phyloP scores from a whole-genome alignment of 495 filamentous ascomycete species.

The Cryomyces minteri region DNA sequence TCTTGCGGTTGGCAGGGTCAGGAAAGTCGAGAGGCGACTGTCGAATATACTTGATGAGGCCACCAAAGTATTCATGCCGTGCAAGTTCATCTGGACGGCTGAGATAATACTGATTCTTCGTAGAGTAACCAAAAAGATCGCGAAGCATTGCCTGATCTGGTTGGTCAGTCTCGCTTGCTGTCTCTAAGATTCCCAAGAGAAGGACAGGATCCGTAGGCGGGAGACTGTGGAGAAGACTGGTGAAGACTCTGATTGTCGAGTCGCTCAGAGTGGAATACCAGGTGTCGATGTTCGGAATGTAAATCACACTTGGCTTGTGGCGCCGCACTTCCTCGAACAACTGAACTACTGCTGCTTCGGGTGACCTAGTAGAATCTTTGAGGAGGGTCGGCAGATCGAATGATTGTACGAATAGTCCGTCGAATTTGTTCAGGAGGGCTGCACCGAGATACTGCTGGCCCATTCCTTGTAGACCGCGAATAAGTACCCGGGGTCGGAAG shows the following conservation, averaged over 20 bases:
- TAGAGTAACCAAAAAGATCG: constrained; percentile 72
- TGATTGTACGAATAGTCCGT: constrained; percentile 85
- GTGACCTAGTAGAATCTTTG: constrained; percentile 47
- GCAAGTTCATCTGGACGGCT: constrained; percentile 41
- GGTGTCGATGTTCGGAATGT: constrained; percentile 70
- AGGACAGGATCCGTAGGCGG: constrained; percentile 77
- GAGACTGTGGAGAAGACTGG: constrained; percentile 55
- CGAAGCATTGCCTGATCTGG: constrained; percentile 41
- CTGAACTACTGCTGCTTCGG: constrained; percentile 75
- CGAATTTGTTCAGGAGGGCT: constrained; percentile 77
- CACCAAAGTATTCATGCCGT: constrained; percentile 58
- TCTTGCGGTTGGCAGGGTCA: constrained; percentile 66
- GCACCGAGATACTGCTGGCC: constrained; percentile 80
- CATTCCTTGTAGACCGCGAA: constrained; percentile 69
- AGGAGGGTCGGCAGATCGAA: constrained; percentile 78
- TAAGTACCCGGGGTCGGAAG: constrained; percentile 71
- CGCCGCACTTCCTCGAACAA: constrained; percentile 81
- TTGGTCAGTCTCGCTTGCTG: constrained; percentile 27
- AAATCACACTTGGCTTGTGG: constrained; percentile 92
- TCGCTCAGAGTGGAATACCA: constrained; percentile 63
- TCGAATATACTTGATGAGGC: constrained; percentile 51
- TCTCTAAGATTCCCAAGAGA: constrained; percentile 63
- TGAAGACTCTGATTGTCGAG: constrained; percentile 56
- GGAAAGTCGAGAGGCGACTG: constrained; percentile 73
- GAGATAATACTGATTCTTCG: constrained; percentile 53